Conservation (phyloP, 1,139 yeast genomes). For the Lodderomyces pseudojiufengensis region DNA sequence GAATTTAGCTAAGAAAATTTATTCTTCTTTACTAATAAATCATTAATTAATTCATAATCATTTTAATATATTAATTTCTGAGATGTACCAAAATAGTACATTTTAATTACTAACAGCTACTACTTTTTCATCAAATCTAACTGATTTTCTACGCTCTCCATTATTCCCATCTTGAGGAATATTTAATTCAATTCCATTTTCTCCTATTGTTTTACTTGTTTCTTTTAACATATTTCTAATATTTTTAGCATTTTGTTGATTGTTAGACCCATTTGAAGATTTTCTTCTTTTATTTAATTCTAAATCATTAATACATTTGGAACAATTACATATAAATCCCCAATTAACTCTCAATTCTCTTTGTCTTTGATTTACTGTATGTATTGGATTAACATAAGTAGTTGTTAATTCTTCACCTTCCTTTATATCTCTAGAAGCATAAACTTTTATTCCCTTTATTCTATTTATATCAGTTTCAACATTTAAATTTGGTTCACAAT, state of each 20-base stretch:
- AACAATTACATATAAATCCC: conserved; percentile 77
- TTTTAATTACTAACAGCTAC: conserved; percentile 20
- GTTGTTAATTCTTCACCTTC: conserved; percentile 68
- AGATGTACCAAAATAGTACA: too few relatives aligned
- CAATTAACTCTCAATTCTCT: conserved; percentile 69
- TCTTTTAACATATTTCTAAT: conserved; percentile 46
- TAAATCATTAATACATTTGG: conserved; percentile 59
- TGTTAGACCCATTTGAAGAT: conserved; percentile 20
- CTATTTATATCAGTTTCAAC: conserved; percentile 47
- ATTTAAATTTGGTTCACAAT: conserved; percentile 67
- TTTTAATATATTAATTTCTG: too few relatives aligned
- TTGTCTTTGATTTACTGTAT: conserved; percentile 61
- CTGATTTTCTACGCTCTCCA: conserved; percentile 63
- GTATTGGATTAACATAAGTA: conserved; percentile 67
- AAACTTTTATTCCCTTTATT: conserved; percentile 54
- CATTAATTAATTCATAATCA: too few relatives aligned
- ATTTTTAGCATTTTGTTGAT: conserved; percentile 27
- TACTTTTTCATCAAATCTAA: conserved; percentile 67
- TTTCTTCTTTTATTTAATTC: conserved; percentile 36
- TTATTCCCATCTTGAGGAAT: conserved; percentile 31
- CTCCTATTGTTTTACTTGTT: conserved; percentile 31
- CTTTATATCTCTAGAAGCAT: conserved; percentile 55
- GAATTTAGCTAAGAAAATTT: neutral
- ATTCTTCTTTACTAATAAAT: neutral
- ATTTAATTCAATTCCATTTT: conserved; percentile 47